Evolutionary conservation across 2,329 filamentous ascomycete species (phyloP).

Genomic region (Xylaria sp.): DNA sequence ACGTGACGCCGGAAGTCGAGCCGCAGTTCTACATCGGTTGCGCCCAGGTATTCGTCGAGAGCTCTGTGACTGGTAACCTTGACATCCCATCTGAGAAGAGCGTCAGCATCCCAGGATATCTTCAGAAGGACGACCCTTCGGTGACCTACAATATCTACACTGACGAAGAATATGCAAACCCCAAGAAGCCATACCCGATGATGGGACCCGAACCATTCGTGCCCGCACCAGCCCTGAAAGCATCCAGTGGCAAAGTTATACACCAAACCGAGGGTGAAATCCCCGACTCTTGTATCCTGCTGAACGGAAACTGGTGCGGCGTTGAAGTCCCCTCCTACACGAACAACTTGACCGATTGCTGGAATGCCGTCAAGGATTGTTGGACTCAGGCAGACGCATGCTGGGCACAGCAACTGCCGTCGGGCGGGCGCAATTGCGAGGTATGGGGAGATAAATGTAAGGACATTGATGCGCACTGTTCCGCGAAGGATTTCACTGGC

Average conservation of each 20-base stretch:
- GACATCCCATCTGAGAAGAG: conserved; percentile 59
- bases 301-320: conserved; percentile 78
- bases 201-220: conserved; percentile 62
- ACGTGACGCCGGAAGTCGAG: conserved; percentile 61
- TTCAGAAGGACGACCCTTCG: conserved; percentile 62
- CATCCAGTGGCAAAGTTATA: conserved; percentile 26
- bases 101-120: conserved; percentile 73
- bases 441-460: conserved; percentile 71
- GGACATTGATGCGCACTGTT: conserved; percentile 55
- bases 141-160: conserved; percentile 73
- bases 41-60: conserved; percentile 71
- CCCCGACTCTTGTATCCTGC: conserved; percentile 65
- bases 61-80: conserved; percentile 52
- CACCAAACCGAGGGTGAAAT: conserved; percentile 57
- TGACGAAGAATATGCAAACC: conserved; percentile 36
- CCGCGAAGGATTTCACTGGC: conserved; percentile 54
- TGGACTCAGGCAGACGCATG: conserved; percentile 68
- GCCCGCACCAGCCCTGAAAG: conserved; percentile 21
- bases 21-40: conserved; percentile 78
- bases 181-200: conserved; percentile 63
- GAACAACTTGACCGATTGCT: conserved; percentile 64
- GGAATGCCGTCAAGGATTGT: conserved; percentile 63
- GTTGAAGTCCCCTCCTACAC: conserved; percentile 66
- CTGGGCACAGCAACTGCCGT: conserved; percentile 65
- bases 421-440: conserved; percentile 67